These are phyloP conservation scores for Sclerotinia glacialis DNA, from an alignment of 2,329 filamentous ascomycete species.

Conservation along the genomic window DNA sequence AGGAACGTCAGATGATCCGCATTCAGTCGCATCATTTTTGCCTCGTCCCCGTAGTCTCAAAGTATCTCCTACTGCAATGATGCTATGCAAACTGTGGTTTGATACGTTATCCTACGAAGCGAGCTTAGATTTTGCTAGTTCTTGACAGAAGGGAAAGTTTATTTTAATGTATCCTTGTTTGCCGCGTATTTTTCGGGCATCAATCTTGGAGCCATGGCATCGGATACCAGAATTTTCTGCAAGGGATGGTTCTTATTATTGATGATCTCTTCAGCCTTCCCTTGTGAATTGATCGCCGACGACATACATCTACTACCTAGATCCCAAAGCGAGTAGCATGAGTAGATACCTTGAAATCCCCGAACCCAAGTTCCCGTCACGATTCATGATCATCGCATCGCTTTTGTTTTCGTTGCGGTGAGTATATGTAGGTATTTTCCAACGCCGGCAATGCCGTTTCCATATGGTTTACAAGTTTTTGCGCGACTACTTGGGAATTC, in stretches of 20 bases:
- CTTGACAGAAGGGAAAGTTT: neutral
- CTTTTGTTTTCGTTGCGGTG: neutral
- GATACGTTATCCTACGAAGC: neutral
- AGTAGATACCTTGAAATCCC: neutral
- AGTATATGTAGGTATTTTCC: neutral
- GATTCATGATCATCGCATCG: neutral
- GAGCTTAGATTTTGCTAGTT: neutral
- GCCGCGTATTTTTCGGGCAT: slow-evolving; percentile 2
- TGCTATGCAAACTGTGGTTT: neutral
- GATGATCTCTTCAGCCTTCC: neutral
- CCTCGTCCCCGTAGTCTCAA: slow-evolving; percentile 6
- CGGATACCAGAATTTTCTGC: neutral
- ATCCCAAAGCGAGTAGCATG: too few relatives aligned
- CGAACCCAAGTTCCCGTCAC: neutral
- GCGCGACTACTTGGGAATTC: neutral
- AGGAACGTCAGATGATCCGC: slow-evolving; percentile 12
- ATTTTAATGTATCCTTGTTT: neutral
- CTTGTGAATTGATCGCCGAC: neutral
- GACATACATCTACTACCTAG: neutral
- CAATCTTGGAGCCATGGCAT: slow-evolving; percentile 1
- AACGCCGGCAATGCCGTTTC: neutral
- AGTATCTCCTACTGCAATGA: neutral
- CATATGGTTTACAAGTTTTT: neutral
- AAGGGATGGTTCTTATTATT: slow-evolving; percentile 1
- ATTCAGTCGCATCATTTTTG: neutral